Evolutionary conservation across 352 stramenopile genomes (phyloP).

Genomic region (Hyphochytrium catenoides): DNA sequence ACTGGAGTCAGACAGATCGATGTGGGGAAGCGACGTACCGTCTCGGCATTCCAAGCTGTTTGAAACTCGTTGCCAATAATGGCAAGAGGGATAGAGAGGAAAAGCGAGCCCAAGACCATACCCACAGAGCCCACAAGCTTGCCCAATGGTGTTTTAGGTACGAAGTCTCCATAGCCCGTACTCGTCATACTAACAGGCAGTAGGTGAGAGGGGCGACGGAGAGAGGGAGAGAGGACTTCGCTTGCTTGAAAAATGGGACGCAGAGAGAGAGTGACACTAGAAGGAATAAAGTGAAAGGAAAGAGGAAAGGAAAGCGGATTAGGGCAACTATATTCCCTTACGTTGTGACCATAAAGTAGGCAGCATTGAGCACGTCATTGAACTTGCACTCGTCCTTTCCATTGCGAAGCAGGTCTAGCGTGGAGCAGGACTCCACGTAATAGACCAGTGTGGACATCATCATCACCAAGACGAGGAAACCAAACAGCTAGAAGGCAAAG

Average conservation of each 20-base stretch:
- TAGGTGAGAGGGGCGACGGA: too few species aligned
- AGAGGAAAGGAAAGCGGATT: too few species aligned
- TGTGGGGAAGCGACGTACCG: too few species aligned
- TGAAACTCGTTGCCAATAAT: slow-evolving; percentile 63
- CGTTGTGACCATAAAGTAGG: slow-evolving; percentile 46
- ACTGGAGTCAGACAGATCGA: too few species aligned
- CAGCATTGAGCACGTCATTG: slow-evolving; percentile 33
- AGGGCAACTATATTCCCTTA: too few species aligned
- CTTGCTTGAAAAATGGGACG: neutral
- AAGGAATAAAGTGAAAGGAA: too few species aligned
- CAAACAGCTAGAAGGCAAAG: too few species aligned
- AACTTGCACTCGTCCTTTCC: slow-evolving; percentile 28
- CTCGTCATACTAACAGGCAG: slow-evolving; percentile 17
- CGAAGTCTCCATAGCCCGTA: slow-evolving; percentile 48
- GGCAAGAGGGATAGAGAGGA: slow-evolving; percentile 51
- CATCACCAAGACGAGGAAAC: too few species aligned
- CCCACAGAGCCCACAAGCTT: slow-evolving; percentile 40
- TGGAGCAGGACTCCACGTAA: too few species aligned
- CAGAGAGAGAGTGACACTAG: too few species aligned
- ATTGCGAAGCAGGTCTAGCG: too few species aligned
- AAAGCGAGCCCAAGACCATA: slow-evolving; percentile 53
- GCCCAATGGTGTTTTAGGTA: slow-evolving; percentile 31
- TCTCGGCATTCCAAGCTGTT: slow-evolving; percentile 40
- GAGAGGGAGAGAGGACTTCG: neutral
- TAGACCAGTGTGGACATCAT: too few species aligned